Base-by-base conservation (phyloP, 2,329 filamentous ascomycete species). In the Hypomyces perniciosus region DNA sequence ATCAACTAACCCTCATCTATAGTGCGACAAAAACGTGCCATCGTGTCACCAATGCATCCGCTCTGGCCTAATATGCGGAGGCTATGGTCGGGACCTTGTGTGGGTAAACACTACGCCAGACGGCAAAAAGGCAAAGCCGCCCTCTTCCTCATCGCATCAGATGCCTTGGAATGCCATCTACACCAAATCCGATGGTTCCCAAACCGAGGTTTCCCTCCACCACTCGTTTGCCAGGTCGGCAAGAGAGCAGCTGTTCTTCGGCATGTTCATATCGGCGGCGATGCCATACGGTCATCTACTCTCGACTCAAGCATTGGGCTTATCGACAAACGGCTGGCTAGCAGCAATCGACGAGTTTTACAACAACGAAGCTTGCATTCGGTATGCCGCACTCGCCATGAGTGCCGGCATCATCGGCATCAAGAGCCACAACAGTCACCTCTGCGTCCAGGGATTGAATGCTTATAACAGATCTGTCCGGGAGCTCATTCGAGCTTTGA, bases 321-420 rank as follows among this genome's bases (percentile, higher is more conserved):
- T 57, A 45, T 52, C 52, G 4, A 51, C 54, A 13, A 52, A 56
- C 27, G 58, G 57, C 29, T 62, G 59, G 60, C 56, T 58, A n/a
- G 48, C 50, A 5, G 43, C 56, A 6, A 54, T 55, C 27, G 48
- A 53, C 9, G 52, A 56, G 6, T 55, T 59, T 7, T 61, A 57
- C 27, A 44, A 55, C 20, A 54, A 54, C 27, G 58, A 61, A 26
- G 27, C 51, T 8, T 48, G 50, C 10, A 51, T 57, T 26, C 44
- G 54, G 3, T 54, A 51, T 35, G 54, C 56, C 1, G 42, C 60
- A 3, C 20, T 59, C n/a, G 59, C 60, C 4, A 52, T 61, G 27
- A 57, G 58, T 8, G 51, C 56, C 12, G 57, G 54, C 1, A 59
- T 58, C 5, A 45, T 62, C 3, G 56, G 58, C 2, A 51, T 51